A percentile compares a stretch with the other conserved stretches of the same genome.
phyloP scores from a whole-genome alignment of 345 rosid genomes.

The Odontarrhena argentea region DNA sequence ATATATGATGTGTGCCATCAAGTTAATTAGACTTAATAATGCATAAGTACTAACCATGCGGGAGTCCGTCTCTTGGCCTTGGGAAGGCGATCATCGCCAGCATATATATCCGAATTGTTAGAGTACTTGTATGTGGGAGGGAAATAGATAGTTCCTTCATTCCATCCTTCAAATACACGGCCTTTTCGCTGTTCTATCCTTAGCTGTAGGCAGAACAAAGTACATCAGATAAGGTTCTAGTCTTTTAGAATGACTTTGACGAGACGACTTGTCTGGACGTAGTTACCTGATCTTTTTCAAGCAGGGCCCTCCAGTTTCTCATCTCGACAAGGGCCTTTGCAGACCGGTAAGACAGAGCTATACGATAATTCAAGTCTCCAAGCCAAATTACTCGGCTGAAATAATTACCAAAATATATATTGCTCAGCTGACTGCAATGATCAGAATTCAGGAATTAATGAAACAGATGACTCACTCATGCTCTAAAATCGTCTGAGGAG shows the following conservation, averaged over 20 bases:
- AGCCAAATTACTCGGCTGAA: conserved; percentile 93
- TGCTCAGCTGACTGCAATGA: conserved; percentile 15
- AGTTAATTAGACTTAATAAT: not conserved
- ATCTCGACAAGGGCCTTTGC: conserved; percentile 98
- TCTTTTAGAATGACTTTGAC: conserved; percentile 28
- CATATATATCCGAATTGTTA: conserved; percentile 88
- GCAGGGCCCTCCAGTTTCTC: conserved; percentile 87
- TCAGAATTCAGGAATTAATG: not conserved
- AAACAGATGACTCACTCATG: conserved; percentile 58
- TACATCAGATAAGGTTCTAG: not conserved
- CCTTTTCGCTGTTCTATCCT: conserved; percentile 79
- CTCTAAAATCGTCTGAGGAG: conserved; percentile 84
- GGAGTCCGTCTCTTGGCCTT: conserved; percentile 97
- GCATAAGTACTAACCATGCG: conserved; percentile 60
- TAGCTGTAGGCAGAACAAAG: conserved; percentile 48
- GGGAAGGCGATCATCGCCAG: conserved; percentile 77
- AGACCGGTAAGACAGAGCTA: conserved; percentile 79
- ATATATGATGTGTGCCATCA: not conserved
- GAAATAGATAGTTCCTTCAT: conserved; percentile 87
- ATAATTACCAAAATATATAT: not conserved
- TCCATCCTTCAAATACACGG: conserved; percentile 86
- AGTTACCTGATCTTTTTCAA: conserved; percentile 91
- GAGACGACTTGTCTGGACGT: conserved; percentile 16
- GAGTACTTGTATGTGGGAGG: conserved; percentile 99
- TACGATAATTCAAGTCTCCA: conserved; percentile 95